A percentile compares a stretch with the other conserved stretches of the same genome.
phyloP scores from a whole-genome alignment of 1,139 yeast genomes.

The Suhomyces chickasaworum region DNA sequence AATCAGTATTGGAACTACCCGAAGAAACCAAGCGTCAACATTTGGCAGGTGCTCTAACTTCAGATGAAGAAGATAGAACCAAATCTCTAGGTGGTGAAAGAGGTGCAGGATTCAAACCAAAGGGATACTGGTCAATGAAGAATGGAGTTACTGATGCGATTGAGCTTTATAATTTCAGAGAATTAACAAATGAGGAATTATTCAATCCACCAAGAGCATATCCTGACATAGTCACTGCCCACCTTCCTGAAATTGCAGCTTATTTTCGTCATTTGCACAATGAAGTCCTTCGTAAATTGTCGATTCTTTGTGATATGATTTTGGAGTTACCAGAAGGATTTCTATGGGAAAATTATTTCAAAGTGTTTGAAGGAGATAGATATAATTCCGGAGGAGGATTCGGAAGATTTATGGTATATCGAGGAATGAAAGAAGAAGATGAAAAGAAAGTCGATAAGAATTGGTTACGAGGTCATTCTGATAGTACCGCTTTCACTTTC shows the following conservation, averaged over 20 bases:
- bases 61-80: slow-evolving; percentile 33
- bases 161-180: slow-evolving; percentile 43
- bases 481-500: slow-evolving; percentile 31
- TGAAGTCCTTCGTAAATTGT: slow-evolving; percentile 27
- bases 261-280: slow-evolving; percentile 30
- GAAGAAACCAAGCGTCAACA: slow-evolving; percentile 42
- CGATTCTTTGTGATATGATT: slow-evolving; percentile 31
- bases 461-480: slow-evolving; percentile 34
- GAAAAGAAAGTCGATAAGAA: slow-evolving; percentile 22
- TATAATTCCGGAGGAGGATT: slow-evolving; percentile 34
- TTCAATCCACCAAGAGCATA: slow-evolving; percentile 21
- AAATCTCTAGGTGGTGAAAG: slow-evolving; percentile 46
- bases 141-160: slow-evolving; percentile 46
- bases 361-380: slow-evolving; percentile 24
- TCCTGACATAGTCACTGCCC: slow-evolving; percentile 33
- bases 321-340: slow-evolving; percentile 37
- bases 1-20: slow-evolving; percentile 42
- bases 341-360: slow-evolving; percentile 35
- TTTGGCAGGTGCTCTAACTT: slow-evolving; percentile 40
- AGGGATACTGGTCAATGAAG: slow-evolving; percentile 46
- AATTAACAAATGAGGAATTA: slow-evolving; percentile 32
- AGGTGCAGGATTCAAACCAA: slow-evolving; percentile 50
- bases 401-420: slow-evolving; percentile 38
- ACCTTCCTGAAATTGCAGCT: slow-evolving; percentile 29
- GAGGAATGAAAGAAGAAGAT: slow-evolving; percentile 31